Evolutionary conservation across 2,329 filamentous ascomycete genomes (phyloP), one percentile per base, ranked within the genome.

Genomic region (Paracoccidioides brasiliensis): DNA sequence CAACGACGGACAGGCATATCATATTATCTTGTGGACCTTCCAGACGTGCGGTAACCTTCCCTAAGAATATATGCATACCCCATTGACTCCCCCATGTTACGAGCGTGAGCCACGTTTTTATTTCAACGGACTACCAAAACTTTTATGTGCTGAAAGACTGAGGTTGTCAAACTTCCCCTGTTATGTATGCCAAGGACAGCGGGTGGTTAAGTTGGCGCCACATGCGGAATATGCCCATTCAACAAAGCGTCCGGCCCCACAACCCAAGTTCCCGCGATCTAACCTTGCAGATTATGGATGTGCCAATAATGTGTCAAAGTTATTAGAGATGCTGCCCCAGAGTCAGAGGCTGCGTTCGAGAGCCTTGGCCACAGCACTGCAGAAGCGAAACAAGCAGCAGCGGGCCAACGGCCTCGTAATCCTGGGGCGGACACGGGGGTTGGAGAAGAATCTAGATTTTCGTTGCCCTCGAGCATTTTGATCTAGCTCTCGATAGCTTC

Each of bases 221-320:
- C 22, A n/a, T 3, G 12, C 38, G 8, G 22, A n/a, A 30, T 52
- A 38, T 33, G 40, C 42, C 15, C 10, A 37, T 37, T 32, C 41
- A 28, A 15, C 32, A 15, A 22, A 22, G 22, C 22, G 22, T 2
- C 4, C 52, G 52, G 52, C 52, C 52, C 52, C 41, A 44, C 41
- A 53, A 37, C 41, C 52, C 43, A n/a, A 37, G 52, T 38, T 45
- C 41, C 52, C 52, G 52, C 40, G 41, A 53, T 53, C 52, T 41
- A 53, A 53, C 32, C 52, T 53, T 44, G 32, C 52, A 53, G 38
- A 46, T 41, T 35, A 22, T 53, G 30, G 40, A 28, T 22, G 14
- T 37, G 8, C 40, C 37, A 40, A 44, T 53, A 53, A 53, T 53
- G 41, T 53, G 52, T 38, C 37, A 52, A 41, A 22, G 33, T 6